Evolutionary conservation across 2,329 filamentous ascomycete species (phyloP), one percentile per base, ranked within the genome.

Genomic region (Penicillium polonicum): DNA sequence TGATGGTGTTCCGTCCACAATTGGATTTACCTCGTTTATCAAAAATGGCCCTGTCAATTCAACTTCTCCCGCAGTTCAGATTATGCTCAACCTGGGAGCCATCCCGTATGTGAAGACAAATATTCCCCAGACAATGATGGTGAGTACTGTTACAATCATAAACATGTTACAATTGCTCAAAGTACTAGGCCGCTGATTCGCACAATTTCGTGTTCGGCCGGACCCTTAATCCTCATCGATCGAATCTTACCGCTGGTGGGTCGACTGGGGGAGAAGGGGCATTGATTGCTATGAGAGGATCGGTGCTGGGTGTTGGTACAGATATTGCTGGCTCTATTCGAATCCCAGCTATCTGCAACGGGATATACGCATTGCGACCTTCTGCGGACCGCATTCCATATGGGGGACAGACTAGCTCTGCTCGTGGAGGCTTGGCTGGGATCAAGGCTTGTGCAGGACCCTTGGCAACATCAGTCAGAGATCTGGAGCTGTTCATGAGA

Each of bases 41-140:
- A 80, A 81, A 38, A 78, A 85, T 48, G 84, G 86, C 0, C 83
- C 80, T 4, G 70, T 73, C 23, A 71, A 79, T 56, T 39, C 51
- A 13, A 83, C 87, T 67, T 80, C 83, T 0, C 78, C 80, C 0
- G 72, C 88, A 8, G 82, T 88, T 0, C 77, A 83, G 5, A 74
- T 87, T 0, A 69, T 90, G 3, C 73, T 83, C 1, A 74, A 78
- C 9, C 77, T 84, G 0, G 88, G 88, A 0, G 87, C 87, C 0
- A 79, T 90, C 0, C 73, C 86, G 6, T 88, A 88, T 60, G 82
- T 83, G 60, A 90, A 90, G 73, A 90, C 87, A 0, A 89, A 88
- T 62, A 77, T 89, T 3, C 86, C 87, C 1, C 82, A 85, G 59
- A 82, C 81, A 0, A 63, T 71, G 62, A 68, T 69, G 67, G 60